Percentiles rank a stretch among this genome's conserved stretches.
Evolutionary conservation across 495 filamentous ascomycete species (phyloP).

Genomic region (Neurospora africana): DNA sequence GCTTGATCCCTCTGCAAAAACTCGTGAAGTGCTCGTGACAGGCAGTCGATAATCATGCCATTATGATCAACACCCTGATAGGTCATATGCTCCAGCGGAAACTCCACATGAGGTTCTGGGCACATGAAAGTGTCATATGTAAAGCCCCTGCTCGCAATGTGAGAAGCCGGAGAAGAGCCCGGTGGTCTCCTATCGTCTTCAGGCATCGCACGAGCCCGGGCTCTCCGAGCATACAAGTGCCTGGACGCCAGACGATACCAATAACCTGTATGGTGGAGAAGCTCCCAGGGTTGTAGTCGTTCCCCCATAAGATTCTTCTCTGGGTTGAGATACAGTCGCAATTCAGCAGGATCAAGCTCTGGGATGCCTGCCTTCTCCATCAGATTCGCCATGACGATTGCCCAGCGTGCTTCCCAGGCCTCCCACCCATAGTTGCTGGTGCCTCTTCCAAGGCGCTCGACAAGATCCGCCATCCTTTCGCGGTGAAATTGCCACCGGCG

Average conservation of each 20-base stretch:
- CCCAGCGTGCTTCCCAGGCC: slow-evolving; percentile 80
- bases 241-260: slow-evolving; percentile 67
- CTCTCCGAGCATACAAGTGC: slow-evolving; percentile 49
- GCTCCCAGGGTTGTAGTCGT: slow-evolving; percentile 62
- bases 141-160: slow-evolving; percentile 55
- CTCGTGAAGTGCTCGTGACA: slow-evolving; percentile 52
- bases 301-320: slow-evolving; percentile 64
- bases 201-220: slow-evolving; percentile 56
- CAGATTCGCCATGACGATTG: slow-evolving; percentile 66
- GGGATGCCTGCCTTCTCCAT: slow-evolving; percentile 51
- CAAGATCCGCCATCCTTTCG: slow-evolving; percentile 55
- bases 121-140: slow-evolving; percentile 82
- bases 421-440: slow-evolving; percentile 77
- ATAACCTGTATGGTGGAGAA: slow-evolving; percentile 79
- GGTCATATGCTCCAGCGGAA: slow-evolving; percentile 37
- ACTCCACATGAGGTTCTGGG: slow-evolving; percentile 64
- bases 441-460: slow-evolving; percentile 74
- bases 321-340: slow-evolving; percentile 43
- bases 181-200: slow-evolving; percentile 62
- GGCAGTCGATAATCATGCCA: slow-evolving; percentile 45
- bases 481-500: slow-evolving; percentile 68
- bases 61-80: slow-evolving; percentile 50
- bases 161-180: slow-evolving; percentile 54
- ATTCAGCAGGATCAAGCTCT: slow-evolving; percentile 27
- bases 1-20: slow-evolving; percentile 53